Evolutionary conservation across 78 protist genomes (phyloP).

Genomic region (Goniomonas avonlea): DNA sequence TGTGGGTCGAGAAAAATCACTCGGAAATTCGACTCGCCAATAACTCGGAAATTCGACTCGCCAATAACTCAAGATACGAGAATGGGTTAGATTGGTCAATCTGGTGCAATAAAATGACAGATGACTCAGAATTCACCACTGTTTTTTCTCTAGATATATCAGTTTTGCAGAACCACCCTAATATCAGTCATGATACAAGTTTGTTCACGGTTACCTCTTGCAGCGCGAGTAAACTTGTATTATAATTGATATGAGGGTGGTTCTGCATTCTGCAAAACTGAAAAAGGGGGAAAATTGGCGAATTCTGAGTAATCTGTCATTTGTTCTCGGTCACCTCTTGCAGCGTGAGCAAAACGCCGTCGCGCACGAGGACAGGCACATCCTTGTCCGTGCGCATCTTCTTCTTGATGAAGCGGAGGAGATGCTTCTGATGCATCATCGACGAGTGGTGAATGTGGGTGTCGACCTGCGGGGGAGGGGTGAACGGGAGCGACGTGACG

Average conservation of each 20-base stretch:
- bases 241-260: background rate
- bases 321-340: background rate
- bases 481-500: background rate
- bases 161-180: too few relatives aligned
- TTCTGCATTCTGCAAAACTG: background rate
- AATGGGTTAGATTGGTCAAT: background rate
- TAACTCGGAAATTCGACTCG: background rate
- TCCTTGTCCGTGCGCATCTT: conserved; percentile 50
- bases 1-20: background rate
- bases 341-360: background rate
- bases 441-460: conserved; percentile 91
- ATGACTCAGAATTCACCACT: too few relatives aligned
- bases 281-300: too few relatives aligned
- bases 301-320: background rate
- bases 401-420: conserved; percentile 86
- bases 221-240: background rate
- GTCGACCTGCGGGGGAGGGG: conserved; percentile 67
- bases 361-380: conserved; percentile 40
- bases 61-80: background rate
- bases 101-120: too few relatives aligned
- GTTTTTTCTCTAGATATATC: too few relatives aligned
- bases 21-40: background rate
- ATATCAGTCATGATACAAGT: too few relatives aligned
- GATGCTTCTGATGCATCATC: conserved; percentile 86
- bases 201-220: background rate